A percentile compares a stretch with the other conserved stretches of the same genome.
Evolutionary conservation across 352 stramenopile species (phyloP).

Genomic region (Blastocystis sp.): DNA sequence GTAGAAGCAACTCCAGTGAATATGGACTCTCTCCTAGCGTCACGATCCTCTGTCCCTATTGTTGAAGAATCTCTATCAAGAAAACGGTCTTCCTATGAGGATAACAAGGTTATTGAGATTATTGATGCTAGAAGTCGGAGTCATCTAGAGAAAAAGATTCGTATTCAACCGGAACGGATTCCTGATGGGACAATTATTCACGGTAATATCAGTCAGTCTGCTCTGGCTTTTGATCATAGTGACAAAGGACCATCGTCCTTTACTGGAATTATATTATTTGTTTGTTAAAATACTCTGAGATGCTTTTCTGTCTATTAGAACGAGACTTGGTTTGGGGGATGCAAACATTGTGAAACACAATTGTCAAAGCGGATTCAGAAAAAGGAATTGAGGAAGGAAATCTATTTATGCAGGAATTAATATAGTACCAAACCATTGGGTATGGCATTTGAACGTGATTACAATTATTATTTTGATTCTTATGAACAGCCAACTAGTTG

Average conservation of each 20-base stretch:
- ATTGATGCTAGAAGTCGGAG: neutral
- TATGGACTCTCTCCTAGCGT: conserved; percentile 28
- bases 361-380: neutral
- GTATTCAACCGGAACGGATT: conserved; percentile 62
- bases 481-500: conserved; percentile 56
- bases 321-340: neutral
- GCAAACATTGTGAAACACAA: conserved; percentile 4
- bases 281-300: conserved; percentile 48
- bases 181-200: conserved; percentile 41
- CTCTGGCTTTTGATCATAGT: conserved; percentile 21
- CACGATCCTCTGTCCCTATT: neutral
- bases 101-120: neutral
- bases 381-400: neutral
- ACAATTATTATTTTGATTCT: neutral
- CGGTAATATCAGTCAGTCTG: conserved; percentile 56
- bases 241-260: conserved; percentile 36
- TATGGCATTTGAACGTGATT: neutral
- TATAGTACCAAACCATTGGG: neutral
- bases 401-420: neutral
- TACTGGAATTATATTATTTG: neutral
- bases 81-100: neutral
- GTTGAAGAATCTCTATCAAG: neutral
- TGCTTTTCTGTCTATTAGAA: too few relatives aligned
- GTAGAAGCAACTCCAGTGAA: neutral
- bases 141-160: conserved; percentile 3